phyloP scores from a whole-genome alignment of 345 rosid genomes.

The Moricandia arvensis region DNA sequence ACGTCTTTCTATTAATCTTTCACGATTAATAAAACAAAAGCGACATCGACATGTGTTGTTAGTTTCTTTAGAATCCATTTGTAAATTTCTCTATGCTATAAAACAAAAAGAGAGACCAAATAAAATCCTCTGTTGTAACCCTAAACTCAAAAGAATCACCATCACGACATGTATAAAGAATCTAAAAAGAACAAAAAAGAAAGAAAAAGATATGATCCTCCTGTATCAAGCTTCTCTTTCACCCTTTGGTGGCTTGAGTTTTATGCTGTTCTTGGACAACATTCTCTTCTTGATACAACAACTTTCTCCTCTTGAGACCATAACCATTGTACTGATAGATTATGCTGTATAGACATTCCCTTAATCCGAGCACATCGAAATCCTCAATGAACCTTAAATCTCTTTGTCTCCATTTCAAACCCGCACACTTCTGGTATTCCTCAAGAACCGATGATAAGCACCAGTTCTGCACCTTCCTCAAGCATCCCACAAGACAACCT shows the following conservation, averaged over 20 bases:
- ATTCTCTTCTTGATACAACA: constrained; percentile 41
- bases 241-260: constrained; percentile 46
- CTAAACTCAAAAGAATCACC: constrained; percentile 19
- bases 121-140: neutral
- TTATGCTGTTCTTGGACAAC: constrained; percentile 19
- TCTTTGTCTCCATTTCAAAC: constrained; percentile 52
- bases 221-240: neutral
- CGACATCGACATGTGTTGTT: neutral
- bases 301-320: constrained; percentile 62
- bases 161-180: constrained; percentile 4
- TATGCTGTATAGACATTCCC: constrained; percentile 63
- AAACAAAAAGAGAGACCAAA: neutral
- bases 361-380: constrained; percentile 46
- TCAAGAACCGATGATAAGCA: constrained; percentile 67
- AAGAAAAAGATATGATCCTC: neutral
- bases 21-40: neutral
- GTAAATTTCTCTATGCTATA: constrained; percentile 13
- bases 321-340: constrained; percentile 78
- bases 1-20: no score
- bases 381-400: constrained; percentile 67
- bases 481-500: constrained; percentile 82
- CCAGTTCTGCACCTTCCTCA: constrained; percentile 83
- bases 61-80: constrained; percentile 1
- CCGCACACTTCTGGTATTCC: constrained; percentile 70
- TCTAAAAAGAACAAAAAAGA: neutral